phyloP scores from a whole-genome alignment of 768 basidiomycete species.

The Suillus subluteus region DNA sequence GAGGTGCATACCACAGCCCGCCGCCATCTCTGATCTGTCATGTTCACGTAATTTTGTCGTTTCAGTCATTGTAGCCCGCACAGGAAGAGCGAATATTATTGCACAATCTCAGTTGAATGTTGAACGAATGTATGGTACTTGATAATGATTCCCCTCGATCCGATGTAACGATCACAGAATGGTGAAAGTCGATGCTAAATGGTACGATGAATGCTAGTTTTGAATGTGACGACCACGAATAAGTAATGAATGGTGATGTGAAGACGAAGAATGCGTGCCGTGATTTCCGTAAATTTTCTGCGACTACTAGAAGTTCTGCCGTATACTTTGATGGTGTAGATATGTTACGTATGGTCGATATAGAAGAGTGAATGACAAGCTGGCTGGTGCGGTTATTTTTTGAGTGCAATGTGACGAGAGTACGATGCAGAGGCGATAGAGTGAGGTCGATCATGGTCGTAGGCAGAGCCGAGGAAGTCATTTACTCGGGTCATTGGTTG shows the following conservation, averaged over 20 bases:
- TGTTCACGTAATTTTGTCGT: neutral
- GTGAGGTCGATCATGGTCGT: constrained; percentile 22
- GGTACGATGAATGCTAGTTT: constrained; percentile 30
- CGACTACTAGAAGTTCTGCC: constrained; percentile 24
- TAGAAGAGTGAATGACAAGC: constrained; percentile 29
- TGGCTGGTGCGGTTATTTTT: constrained; percentile 31
- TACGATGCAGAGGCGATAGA: constrained; percentile 24
- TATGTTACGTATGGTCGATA: constrained; percentile 37
- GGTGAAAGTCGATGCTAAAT: constrained; percentile 23
- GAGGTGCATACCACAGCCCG: neutral
- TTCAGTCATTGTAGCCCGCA: neutral
- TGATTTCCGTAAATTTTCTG: constrained; percentile 38
- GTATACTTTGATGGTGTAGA: constrained; percentile 40
- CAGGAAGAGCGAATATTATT: neutral
- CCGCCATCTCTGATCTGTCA: neutral
- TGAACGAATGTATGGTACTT: constrained; percentile 13
- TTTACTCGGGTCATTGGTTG: constrained; percentile 18
- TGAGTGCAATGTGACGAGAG: constrained; percentile 20
- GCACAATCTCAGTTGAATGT: neutral
- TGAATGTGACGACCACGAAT: constrained; percentile 27
- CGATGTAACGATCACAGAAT: constrained; percentile 19
- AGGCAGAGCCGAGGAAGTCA: constrained; percentile 27
- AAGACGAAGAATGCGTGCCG: constrained; percentile 29
- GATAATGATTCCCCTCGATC: constrained; percentile 17
- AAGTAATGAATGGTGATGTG: constrained; percentile 39